Evolutionary conservation across 768 basidiomycete species (phyloP), one percentile per base, ranked within the genome.

Genomic region (Sarcodon sp.): DNA sequence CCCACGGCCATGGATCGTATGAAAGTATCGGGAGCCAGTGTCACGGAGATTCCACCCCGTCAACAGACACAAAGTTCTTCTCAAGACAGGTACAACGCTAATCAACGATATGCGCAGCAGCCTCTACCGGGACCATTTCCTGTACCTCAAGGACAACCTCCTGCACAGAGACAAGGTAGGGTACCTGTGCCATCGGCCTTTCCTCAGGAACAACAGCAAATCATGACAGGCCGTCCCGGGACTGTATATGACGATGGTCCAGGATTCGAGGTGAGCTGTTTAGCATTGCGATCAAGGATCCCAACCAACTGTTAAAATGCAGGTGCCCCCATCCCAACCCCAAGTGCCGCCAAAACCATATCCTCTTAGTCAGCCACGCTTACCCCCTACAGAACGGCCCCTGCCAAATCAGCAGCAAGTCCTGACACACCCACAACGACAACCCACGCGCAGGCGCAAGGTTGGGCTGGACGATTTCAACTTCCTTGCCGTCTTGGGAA

Each of bases 401-500:
- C 57, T 58, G 12, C 55, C 60, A 35, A 71, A 67, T 13, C 37
- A 41, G 13, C 39, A 41, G 50, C 64, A 60, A 50, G 50, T 54
- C 33, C 56, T 55, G 32, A 71, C 65, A 48, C 64, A 63, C 39
- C 53, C 58, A 46, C 66, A 66, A n/a, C 61, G 59, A 38, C 50
- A 57, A 10, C 53, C 51, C 11, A 62, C 71, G 21, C 71, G 71
- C 43, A 83, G 82, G 64, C 77, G 91, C 46, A 94, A 93, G 63
- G 87, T 99, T 52, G 92, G 93, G 1, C 72, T 99, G 35, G 93
- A 98, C 61, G 96, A 98, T 62, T 99, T 99, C 74, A 98, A 98
- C 59, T 98, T 99, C 74, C 69, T 99, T 48, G 92, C 96, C 21
- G 96, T 99, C 12, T 78, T 99, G 35, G 96, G 96, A 45, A 98